A percentile compares a stretch with the other conserved stretches of the same genome.
Evolutionary conservation across 2,329 filamentous ascomycete species (phyloP).

Genomic region (Calonectria multiphialidica): DNA sequence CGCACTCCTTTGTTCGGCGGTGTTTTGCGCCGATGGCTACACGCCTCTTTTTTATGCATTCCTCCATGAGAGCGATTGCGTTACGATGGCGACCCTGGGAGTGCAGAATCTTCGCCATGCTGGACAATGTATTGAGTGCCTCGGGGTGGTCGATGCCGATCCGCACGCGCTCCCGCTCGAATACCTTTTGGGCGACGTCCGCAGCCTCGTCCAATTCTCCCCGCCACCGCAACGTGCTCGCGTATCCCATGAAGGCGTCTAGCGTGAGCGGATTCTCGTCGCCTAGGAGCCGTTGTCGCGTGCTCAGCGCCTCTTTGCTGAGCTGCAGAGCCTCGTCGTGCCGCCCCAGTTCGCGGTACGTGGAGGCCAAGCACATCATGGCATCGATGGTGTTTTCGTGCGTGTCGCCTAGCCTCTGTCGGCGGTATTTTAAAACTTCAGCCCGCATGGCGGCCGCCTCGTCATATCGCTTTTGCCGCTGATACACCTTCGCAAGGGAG

Average conservation of each 20-base stretch:
- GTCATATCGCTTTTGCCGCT: not conserved
- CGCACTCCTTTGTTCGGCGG: not conserved
- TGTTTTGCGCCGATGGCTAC: not conserved
- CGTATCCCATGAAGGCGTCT: not conserved
- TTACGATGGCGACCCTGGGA: not conserved
- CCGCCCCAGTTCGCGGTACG: not conserved
- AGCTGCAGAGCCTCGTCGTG: not conserved
- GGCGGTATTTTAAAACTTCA: not conserved
- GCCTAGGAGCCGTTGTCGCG: not conserved
- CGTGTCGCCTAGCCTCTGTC: not conserved
- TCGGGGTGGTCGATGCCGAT: not conserved
- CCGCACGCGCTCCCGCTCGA: not conserved
- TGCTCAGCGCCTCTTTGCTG: not conserved
- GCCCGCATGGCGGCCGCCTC: not conserved
- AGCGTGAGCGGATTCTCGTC: not conserved
- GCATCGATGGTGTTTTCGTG: not conserved
- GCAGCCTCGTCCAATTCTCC: not conserved
- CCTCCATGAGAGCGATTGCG: not conserved
- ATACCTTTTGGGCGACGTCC: not conserved
- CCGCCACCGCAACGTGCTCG: not conserved
- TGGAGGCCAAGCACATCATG: not conserved
- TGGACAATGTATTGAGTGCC: not conserved
- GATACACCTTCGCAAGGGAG: not conserved
- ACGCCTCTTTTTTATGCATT: not conserved
- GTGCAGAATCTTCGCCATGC: not conserved